A percentile compares a stretch with the other conserved stretches of the same genome.
phyloP scores from a whole-genome alignment of 2,329 filamentous ascomycete species.

The Fusarium heterosporum region DNA sequence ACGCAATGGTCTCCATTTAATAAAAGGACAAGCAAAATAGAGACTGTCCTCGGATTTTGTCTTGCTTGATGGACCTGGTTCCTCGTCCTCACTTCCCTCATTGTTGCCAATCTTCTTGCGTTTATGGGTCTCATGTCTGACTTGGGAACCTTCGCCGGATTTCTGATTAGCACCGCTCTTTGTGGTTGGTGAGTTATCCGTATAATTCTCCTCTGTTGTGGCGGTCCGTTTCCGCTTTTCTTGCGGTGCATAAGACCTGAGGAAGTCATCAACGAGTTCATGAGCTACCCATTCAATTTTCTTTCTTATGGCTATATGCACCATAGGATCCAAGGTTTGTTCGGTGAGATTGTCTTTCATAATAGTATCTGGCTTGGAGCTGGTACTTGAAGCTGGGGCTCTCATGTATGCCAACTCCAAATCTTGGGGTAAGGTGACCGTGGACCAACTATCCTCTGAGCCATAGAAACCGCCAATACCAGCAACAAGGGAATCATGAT shows the following conservation, averaged over 20 bases:
- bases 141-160: neutral
- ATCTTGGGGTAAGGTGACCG: neutral
- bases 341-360: neutral
- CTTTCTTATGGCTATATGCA: neutral
- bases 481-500: rapidly evolving
- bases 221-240: neutral
- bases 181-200: no score
- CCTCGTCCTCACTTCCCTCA: slow-evolving; percentile 6
- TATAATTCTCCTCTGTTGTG: no score
- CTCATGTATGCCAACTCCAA: neutral
- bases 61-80: neutral
- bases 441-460: neutral
- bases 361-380: no score
- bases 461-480: neutral
- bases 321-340: neutral
- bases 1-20: neutral
- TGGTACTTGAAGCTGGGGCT: neutral
- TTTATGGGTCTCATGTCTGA: rapidly evolving
- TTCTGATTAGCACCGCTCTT: no score
- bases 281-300: neutral
- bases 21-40: slow-evolving; percentile 12
- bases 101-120: neutral
- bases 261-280: neutral
- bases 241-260: neutral
- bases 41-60: rapidly evolving